Conservation (phyloP, 2,329 filamentous ascomycete genomes). For the Colletotrichum lentis region DNA sequence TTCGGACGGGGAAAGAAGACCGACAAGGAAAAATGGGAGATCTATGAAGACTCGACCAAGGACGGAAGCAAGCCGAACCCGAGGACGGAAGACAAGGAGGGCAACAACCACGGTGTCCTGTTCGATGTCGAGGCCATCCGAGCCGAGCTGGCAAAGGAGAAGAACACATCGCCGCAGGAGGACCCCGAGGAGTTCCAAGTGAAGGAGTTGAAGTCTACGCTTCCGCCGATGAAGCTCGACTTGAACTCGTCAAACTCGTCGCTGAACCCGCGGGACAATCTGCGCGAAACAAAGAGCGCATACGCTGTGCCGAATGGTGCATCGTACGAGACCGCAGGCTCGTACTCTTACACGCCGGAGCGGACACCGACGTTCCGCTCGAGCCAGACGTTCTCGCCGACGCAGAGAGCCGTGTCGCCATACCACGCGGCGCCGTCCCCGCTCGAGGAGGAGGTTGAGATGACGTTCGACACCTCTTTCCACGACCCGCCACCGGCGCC, state of each 20-base stretch:
- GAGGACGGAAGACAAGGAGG: conserved; percentile 58
- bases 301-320: conserved; percentile 47
- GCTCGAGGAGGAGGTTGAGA: conserved; percentile 64
- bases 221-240: conserved; percentile 88
- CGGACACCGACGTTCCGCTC: conserved; percentile 40
- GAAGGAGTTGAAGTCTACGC: conserved; percentile 83
- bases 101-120: conserved; percentile 71
- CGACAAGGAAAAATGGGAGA: conserved; percentile 91
- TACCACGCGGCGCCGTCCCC: conserved; percentile 44
- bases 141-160: conserved; percentile 79
- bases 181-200: conserved; percentile 63
- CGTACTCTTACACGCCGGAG: conserved; percentile 39
- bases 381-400: conserved; percentile 34
- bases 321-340: conserved; percentile 40
- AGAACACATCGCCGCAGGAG: conserved; percentile 56
- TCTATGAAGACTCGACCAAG: conserved; percentile 76
- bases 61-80: conserved; percentile 49
- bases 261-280: conserved; percentile 45
- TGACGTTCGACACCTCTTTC: conserved; percentile 76
- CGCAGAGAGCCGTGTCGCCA: conserved; percentile 37
- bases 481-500: conserved; percentile 49
- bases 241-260: conserved; percentile 50
- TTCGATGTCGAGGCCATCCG: conserved; percentile 97
- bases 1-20: conserved; percentile 84
- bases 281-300: conserved; percentile 59